phyloP scores from a whole-genome alignment of 2,329 filamentous ascomycete species.

The Ambrosiella xylebori region DNA sequence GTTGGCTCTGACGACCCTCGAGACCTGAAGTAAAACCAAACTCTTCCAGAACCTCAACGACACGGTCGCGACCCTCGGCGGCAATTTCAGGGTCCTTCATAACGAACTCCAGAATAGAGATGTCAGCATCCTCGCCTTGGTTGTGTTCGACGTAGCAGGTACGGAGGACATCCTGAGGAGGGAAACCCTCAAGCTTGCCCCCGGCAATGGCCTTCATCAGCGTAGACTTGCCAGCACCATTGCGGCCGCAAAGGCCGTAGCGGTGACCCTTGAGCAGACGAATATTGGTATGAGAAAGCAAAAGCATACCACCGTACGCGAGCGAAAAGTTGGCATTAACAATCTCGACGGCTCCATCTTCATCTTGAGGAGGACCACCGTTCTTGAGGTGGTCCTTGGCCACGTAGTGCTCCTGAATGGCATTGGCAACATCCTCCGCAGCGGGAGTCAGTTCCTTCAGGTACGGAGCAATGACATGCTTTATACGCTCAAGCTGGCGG shows the following conservation, averaged over 20 bases:
- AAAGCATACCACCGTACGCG: conserved; percentile 91
- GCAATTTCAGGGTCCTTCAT: conserved; percentile 75
- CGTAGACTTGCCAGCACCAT: conserved; percentile 97
- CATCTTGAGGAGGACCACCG: conserved; percentile 68
- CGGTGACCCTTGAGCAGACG: conserved; percentile 89
- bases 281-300: conserved; percentile 90
- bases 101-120: conserved; percentile 88
- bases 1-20: conserved; percentile 72
- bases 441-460: conserved; percentile 51
- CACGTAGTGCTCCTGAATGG: conserved; percentile 61
- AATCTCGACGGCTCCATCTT: conserved; percentile 86
- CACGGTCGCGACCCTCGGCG: conserved; percentile 60
- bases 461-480: conserved; percentile 54
- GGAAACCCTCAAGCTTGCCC: conserved; percentile 94
- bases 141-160: conserved; percentile 99
- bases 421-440: conserved; percentile 46
- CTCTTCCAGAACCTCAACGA: conserved; percentile 67
- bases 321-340: conserved; percentile 97
- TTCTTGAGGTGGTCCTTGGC: conserved; percentile 77
- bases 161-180: conserved; percentile 73
- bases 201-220: conserved; percentile 92
- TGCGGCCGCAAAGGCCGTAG: conserved; percentile 91
- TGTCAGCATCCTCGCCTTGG: conserved; percentile 91
- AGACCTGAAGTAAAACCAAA: conserved; percentile 88
- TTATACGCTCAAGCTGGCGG: conserved; percentile 59